phyloP scores from a whole-genome alignment of 768 basidiomycete species.

The Russula sp. region DNA sequence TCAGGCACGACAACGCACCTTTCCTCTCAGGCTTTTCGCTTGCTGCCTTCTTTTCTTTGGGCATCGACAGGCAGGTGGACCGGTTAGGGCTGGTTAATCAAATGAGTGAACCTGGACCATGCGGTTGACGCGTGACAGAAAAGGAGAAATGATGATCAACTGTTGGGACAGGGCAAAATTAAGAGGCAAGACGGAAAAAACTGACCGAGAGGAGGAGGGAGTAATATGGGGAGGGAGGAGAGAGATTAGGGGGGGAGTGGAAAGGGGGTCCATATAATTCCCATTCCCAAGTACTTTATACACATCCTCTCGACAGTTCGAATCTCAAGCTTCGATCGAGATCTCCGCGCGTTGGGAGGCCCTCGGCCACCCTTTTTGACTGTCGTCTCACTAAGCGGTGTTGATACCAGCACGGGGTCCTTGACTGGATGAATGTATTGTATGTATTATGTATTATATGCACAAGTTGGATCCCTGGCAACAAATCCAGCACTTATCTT shows the following conservation, averaged over 20 bases:
- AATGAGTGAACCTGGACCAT: background rate
- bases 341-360: slow-evolving; percentile 17
- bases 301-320: slow-evolving; percentile 15
- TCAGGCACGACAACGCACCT: slow-evolving; percentile 4
- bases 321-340: slow-evolving; percentile 22
- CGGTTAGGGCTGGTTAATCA: background rate
- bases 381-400: background rate
- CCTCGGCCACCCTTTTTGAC: slow-evolving; percentile 15
- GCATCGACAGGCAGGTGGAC: slow-evolving; percentile 8
- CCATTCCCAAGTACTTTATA: slow-evolving; percentile 20
- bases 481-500: slow-evolving; percentile 16
- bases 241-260: slow-evolving; percentile 27
- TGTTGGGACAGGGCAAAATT: background rate
- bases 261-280: slow-evolving; percentile 23
- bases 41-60: slow-evolving; percentile 21
- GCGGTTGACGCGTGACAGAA: background rate
- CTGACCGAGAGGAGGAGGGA: slow-evolving; percentile 1
- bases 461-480: too few relatives aligned
- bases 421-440: background rate
- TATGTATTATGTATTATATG: background rate
- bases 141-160: background rate
- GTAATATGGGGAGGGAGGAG: slow-evolving; percentile 4
- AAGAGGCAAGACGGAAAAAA: background rate
- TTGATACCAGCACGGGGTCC: slow-evolving; percentile 2
- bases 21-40: slow-evolving; percentile 22